Evolutionary conservation across 139 green algal species (phyloP).

Genomic region (Tetratostichococcus sp.): DNA sequence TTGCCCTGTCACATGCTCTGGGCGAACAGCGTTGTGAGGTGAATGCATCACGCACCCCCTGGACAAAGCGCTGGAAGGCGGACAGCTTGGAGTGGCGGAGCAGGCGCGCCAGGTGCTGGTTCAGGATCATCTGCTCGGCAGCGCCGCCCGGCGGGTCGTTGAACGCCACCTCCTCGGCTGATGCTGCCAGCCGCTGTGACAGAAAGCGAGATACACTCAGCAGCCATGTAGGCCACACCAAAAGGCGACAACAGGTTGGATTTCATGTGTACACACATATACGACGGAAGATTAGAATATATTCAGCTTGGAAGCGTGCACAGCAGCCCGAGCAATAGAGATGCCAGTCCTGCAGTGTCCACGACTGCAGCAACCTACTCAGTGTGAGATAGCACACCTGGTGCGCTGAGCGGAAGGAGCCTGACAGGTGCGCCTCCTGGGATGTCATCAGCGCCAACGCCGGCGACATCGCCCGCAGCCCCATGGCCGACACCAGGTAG

Average conservation of each 20-base stretch:
- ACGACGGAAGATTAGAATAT: no score
- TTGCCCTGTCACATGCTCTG: no score
- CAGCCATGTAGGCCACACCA: no score
- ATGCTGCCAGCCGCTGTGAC: slow-evolving; percentile 57
- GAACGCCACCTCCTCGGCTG: slow-evolving; percentile 85
- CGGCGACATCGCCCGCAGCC: slow-evolving; percentile 74
- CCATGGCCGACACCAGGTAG: slow-evolving; percentile 57
- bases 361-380: no score
- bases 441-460: slow-evolving; percentile 83
- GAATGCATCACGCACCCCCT: slow-evolving; percentile 48
- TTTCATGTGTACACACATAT: no score
- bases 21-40: background rate
- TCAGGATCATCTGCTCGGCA: slow-evolving; percentile 84
- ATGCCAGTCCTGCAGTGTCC: no score
- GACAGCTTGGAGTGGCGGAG: slow-evolving; percentile 73
- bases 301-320: no score
- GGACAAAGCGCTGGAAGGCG: slow-evolving; percentile 79
- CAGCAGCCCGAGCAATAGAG: background rate
- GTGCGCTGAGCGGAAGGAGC: slow-evolving; percentile 53
- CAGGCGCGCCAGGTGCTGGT: slow-evolving; percentile 85
- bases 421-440: slow-evolving; percentile 68
- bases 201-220: background rate
- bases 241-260: no score
- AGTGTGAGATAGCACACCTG: no score
- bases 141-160: slow-evolving; percentile 81